Percentiles rank a stretch among this genome's conserved stretches.
These are phyloP conservation scores for Datura wrightii DNA, from an alignment of 257 asterid species.

Conservation along the genomic window DNA sequence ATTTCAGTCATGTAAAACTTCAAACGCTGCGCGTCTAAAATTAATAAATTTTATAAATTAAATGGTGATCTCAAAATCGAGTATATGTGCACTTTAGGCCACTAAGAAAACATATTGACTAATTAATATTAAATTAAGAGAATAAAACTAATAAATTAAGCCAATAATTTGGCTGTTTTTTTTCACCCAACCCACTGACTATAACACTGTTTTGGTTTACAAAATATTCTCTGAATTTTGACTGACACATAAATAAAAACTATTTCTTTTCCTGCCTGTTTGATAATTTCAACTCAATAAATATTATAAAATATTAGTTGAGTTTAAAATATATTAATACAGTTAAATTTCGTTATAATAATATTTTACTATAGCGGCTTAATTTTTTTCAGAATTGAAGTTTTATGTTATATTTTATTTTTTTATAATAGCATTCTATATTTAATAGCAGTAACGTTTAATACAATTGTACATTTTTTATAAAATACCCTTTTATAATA, in stretches of 20 bases:
- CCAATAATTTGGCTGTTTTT: background rate
- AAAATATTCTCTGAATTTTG: constrained; percentile 25
- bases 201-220: constrained; percentile 7
- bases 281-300: background rate
- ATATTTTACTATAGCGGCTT: no score
- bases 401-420: no score
- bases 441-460: no score
- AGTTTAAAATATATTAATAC: background rate
- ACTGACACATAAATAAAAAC: background rate
- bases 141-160: background rate
- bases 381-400: no score
- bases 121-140: background rate
- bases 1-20: no score
- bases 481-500: no score
- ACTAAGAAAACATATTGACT: background rate
- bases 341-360: no score
- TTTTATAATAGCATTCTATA: no score
- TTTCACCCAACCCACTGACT: background rate
- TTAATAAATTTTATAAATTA: background rate
- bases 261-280: background rate
- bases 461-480: no score
- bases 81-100: background rate
- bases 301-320: background rate
- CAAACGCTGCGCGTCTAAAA: no score
- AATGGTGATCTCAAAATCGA: background rate